These are phyloP conservation scores for Camellia oleifera DNA, from an alignment of 179 eudicot genomes.

Conservation along the genomic window DNA sequence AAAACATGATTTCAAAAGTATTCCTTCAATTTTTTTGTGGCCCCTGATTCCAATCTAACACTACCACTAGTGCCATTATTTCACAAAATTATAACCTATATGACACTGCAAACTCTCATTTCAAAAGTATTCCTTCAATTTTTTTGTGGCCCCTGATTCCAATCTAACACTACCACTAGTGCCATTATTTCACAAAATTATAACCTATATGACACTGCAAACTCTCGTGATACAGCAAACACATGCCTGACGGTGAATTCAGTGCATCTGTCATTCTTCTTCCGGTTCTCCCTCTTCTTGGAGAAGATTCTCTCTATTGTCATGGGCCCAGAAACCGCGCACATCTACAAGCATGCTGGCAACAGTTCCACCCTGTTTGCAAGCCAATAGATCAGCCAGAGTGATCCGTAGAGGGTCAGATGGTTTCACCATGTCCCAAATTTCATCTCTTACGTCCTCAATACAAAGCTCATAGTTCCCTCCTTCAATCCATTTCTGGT, in stretches of 20 bases:
- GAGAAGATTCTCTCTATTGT: slow-evolving; percentile 95
- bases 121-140: not conserved
- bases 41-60: not conserved
- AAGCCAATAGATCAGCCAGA: slow-evolving; percentile 65
- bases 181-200: not conserved
- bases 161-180: not conserved
- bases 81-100: not conserved
- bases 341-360: slow-evolving; percentile 99
- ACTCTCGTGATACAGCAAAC: not conserved
- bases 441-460: slow-evolving; percentile 95
- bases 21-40: not conserved
- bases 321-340: slow-evolving; percentile 98
- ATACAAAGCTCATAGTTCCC: slow-evolving; percentile 97
- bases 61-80: not conserved
- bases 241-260: not conserved
- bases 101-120: not conserved
- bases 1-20: not conserved
- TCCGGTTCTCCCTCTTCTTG: slow-evolving; percentile 98
- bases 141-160: not conserved
- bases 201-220: not conserved
- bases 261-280: slow-evolving; percentile 48
- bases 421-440: slow-evolving; percentile 99
- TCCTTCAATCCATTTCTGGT: slow-evolving; percentile 98
- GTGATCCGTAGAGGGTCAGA: slow-evolving; percentile 72
- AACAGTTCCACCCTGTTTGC: slow-evolving; percentile 96